Evolutionary conservation across 140 eudicot species (phyloP), one percentile per base, ranked within the genome.

Genomic region (Bidens hawaiensis): DNA sequence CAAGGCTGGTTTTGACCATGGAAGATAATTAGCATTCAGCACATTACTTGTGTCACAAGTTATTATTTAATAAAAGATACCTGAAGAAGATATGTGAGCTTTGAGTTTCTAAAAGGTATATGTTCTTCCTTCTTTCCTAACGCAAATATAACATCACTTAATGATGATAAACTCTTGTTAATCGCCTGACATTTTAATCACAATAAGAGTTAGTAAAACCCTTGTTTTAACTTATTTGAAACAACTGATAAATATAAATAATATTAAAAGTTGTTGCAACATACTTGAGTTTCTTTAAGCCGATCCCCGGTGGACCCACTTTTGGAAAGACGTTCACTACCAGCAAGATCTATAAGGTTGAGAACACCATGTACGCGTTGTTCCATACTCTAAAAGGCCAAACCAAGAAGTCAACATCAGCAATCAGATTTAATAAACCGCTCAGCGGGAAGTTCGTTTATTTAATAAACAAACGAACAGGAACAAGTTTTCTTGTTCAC

Each of bases 321-420:
- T 68, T 80, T 90, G 21, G 96, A 90, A 49, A 90, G 94, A 23
- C 97, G 97, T 70, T 90, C 97, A 75, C 97, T 90, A 54, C 97
- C 97, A 60, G 97, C 97, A 65, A 90, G 95, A 55, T 90, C 97
- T 50, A 87, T 87, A 41, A 90, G 86, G 73, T 90, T 90, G 6
- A 86, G 73, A 31, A 90, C 84, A 28, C 96, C 97, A 76, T 90
- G 94, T 49, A 84, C 96, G 23, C 87, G 97, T 76, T 87, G 97
- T 42, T 84, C 97, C 24, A 90, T 86, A 82, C 83, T 80, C 96
- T 90, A 60, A 53, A 63, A 65, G 38, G 31, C n/a, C 31, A 21
- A 65, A 65, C 22, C 48, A 14, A 34, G 9, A 36, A n/a, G 26
- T 60, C 31, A 54, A 25, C 38, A 7, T 52, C 30, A 54, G n/a